Base-by-base conservation (phyloP, 116 monocot genomes). In the Zostera marina region DNA sequence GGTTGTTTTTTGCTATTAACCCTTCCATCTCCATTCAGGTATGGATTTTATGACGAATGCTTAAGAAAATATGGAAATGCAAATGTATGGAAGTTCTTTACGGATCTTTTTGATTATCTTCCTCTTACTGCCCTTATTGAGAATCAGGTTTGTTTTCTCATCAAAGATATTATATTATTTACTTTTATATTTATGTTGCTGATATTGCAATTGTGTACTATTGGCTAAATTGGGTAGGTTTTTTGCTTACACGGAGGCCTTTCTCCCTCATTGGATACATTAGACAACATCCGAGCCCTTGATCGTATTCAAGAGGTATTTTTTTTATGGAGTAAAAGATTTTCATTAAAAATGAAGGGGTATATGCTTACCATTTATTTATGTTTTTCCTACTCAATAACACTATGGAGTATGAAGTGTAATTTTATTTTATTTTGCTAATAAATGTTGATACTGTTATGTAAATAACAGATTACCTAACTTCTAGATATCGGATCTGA, bases 301-400 rank as follows among this genome's bases (percentile, higher is more conserved):
- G 90, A 98, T 57, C 89, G 96, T 41, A 85, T 96, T 54, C 96
- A 96, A 54, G 96, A 96, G 85, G 96, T 96, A 67, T 22, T n/a
- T n/a, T n/a, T n/a, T n/a, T n/a, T n/a, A n/a, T n/a, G n/a, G n/a
- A n/a, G n/a, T n/a, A n/a, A n/a, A n/a, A n/a, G n/a, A n/a, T n/a
- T n/a, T n/a, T n/a, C n/a, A n/a, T n/a, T n/a, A n/a, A n/a, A n/a
- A n/a, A n/a, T n/a, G n/a, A n/a, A n/a, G n/a, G n/a, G n/a, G n/a
- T n/a, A n/a, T n/a, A n/a, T n/a, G n/a, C n/a, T n/a, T n/a, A n/a
- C n/a, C n/a, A n/a, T n/a, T n/a, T n/a, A n/a, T n/a, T n/a, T n/a
- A n/a, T n/a, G n/a, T n/a, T n/a, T n/a, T n/a, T n/a, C n/a, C n/a
- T n/a, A n/a, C n/a, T n/a, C n/a, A n/a, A n/a, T n/a, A n/a, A n/a